Evolutionary conservation across 73 alveolate species (phyloP), one percentile per base, ranked within the genome.

Genomic region (Halteria grandinella): DNA sequence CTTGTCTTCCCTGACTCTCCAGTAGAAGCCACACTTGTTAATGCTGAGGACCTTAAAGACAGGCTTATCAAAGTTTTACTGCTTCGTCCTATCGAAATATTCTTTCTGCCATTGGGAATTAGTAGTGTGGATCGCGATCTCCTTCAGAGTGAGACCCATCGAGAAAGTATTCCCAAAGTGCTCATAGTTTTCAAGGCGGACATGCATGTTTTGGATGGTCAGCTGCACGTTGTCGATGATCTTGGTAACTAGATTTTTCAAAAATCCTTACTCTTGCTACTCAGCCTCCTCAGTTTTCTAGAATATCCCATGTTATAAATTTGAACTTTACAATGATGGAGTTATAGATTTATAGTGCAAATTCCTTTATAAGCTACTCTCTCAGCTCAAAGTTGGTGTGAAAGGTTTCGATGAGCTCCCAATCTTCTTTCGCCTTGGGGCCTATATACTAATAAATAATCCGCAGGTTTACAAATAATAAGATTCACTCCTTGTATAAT

Each of bases 111-210:
- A 83, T 5, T 57, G 32, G 15, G 23, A 45, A 51, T 83, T 53
- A n/a, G 87, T 71, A 21, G 87, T 83, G 21, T 73, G 84, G 12
- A 77, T 55, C 8, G 70, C 37, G 17, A 83, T 33, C 52, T 83
- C 84, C 55, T 69, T 58, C n/a, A 83, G 62, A 0, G 92, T 83
- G 47, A 83, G 18, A 27, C 92, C 92, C 55, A 83, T 34, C 4
- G 92, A 72, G 55, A 55, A 73, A 20, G 69, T 74, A 12, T 73
- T 74, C 59, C 40, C 36, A 23, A 62, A 47, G 31, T 55, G 32
- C 18, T 48, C 37, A 0, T 41, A 17, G 33, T 69, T 75, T 41
- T 83, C 92, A 0, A 59, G 55, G 28, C 92, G 29, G 44, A 83
- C 48, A 37, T 83, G 92, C 57, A 73, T 72, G 20, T 83, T 72